Percentiles rank a stretch among this genome's conserved stretches.
Conservation (phyloP, 2,329 filamentous ascomycete genomes). For the Xylaria sp. region DNA sequence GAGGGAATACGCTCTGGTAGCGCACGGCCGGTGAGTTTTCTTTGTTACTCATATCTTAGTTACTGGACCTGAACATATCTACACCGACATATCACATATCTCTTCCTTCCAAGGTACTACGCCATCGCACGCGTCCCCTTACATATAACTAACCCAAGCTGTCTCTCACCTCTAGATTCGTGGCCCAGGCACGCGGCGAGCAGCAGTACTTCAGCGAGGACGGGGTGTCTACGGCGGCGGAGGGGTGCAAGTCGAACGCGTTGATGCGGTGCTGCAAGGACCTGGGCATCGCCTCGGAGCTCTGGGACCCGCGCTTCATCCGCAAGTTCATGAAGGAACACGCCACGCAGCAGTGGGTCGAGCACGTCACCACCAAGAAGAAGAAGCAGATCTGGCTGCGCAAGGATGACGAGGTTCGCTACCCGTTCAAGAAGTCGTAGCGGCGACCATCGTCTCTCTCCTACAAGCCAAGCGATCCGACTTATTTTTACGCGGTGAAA, state of each 20-base stretch:
- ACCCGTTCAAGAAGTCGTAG: slow-evolving; percentile 63
- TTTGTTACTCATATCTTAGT: not conserved
- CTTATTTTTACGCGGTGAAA: not conserved
- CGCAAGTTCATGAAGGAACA: slow-evolving; percentile 80
- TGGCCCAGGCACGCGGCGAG: slow-evolving; percentile 92
- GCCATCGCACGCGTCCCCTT: not conserved
- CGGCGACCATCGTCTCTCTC: not conserved
- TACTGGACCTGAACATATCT: too few relatives aligned
- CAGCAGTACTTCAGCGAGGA: slow-evolving; percentile 93
- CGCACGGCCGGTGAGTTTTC: slow-evolving; percentile 79
- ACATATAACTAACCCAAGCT: slow-evolving; percentile 20
- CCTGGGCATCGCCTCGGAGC: slow-evolving; percentile 89
- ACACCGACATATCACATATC: not conserved
- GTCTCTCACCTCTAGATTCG: slow-evolving; percentile 68
- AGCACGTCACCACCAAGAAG: slow-evolving; percentile 88
- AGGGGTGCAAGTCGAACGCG: slow-evolving; percentile 97
- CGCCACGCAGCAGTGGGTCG: slow-evolving; percentile 86
- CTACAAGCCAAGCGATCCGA: not conserved
- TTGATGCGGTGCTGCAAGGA: slow-evolving; percentile 99
- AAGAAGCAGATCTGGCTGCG: slow-evolving; percentile 87
- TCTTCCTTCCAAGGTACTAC: not conserved
- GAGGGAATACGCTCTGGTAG: slow-evolving; percentile 91
- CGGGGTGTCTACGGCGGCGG: slow-evolving; percentile 90
- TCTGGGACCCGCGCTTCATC: slow-evolving; percentile 96
- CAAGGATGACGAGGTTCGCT: slow-evolving; percentile 80